Conservation (phyloP, 345 rosid genomes). For the Lumnitzera littorea region DNA sequence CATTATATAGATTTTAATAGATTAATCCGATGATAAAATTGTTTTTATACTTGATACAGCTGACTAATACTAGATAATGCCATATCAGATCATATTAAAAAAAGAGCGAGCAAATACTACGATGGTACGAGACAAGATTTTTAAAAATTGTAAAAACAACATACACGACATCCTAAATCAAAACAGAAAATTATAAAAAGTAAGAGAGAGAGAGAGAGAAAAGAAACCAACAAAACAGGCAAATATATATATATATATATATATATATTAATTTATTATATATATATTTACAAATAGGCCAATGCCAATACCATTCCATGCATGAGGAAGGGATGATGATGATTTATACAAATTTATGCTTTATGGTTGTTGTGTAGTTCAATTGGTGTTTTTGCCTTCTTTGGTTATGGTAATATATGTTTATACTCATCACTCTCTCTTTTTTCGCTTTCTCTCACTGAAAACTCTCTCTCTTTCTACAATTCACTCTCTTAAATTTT, state of each 20-base stretch:
- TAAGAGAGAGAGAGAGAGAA: background rate
- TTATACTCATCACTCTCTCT: constrained; percentile 4
- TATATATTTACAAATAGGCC: no score
- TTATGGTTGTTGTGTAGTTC: constrained; percentile 6
- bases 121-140: no score
- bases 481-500: constrained; percentile 7
- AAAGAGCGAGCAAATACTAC: no score
- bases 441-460: constrained; percentile 2
- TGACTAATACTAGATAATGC: no score
- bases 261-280: no score
- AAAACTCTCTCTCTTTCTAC: background rate
- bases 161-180: background rate
- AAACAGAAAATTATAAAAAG: background rate
- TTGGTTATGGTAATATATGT: background rate
- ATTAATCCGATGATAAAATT: no score
- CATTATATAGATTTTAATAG: no score
- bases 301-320: constrained; percentile 1
- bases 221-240: background rate
- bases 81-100: no score
- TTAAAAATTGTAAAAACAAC: background rate
- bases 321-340: background rate
- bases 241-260: no score
- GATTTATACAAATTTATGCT: background rate
- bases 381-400: background rate
- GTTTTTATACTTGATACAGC: no score